Evolutionary conservation across 495 filamentous ascomycete genomes (phyloP), one percentile per base, ranked within the genome.

Genomic region (Collariella sp.): DNA sequence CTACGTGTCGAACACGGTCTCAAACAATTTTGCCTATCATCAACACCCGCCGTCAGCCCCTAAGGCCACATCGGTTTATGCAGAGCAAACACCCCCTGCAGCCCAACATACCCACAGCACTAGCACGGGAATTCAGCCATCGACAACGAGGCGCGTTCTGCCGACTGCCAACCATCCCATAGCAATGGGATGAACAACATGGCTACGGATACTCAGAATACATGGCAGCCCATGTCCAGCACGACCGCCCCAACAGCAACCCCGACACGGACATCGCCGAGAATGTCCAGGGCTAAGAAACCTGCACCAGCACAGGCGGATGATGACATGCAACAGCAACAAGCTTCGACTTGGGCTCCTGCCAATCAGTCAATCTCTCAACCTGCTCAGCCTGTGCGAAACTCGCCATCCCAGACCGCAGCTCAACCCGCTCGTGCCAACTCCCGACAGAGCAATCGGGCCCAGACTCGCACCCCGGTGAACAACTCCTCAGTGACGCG

Each of bases 391-490:
- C 48, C 56, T 24, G 50, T 46, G 12, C 43, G 44, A 13, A 54
- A 34, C n/a, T 61, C 64, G 1, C 59, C 62, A 5, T 48, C 53
- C 20, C 57, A 55, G 29, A 46, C 54, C 11, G 46, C 54, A 6
- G 62, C 56, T 15, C 63, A 64, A 18, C 50, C 55, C 7, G 49
- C 56, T 24, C 61, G 58, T 15, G 50, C 60, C 20, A 61, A 55
- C 35, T 63, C 60, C 16, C 54, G 62, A 16, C 65, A 67, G 50
- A 52, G 46, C 23, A 56, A 53, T 31, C 52, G 62, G 7, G 38
- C 55, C 7, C 58, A 62, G 23, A 59, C 16, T 51, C 56, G 26
- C 5, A 65, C 62, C 9, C 62, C 59, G 6, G 55, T 64, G 10
- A 61, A 59, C 34, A 59, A 18, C 55, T 36, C 46, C 13, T 33